Evolutionary conservation across 225 moss, liverwort and hornwort species (phyloP).

Genomic region (Rhytidiadelphus loreus): DNA sequence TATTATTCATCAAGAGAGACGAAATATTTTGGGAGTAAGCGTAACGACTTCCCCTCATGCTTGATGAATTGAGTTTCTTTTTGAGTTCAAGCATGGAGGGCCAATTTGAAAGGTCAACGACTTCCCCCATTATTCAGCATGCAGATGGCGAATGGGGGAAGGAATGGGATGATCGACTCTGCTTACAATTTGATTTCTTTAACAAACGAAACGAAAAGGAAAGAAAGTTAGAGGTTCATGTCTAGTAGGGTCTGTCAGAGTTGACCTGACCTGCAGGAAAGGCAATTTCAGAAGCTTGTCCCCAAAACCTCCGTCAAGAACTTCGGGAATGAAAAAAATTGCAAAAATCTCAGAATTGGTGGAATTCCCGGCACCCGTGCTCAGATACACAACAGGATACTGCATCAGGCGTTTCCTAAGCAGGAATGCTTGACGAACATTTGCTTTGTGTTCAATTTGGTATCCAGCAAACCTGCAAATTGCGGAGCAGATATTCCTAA

Average conservation of each 20-base stretch:
- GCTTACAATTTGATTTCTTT: not conserved
- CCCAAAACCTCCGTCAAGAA: not conserved
- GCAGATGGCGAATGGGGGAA: not conserved
- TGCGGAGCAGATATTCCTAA: not conserved
- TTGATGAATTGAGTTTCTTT: not conserved
- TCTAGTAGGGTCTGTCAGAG: not conserved
- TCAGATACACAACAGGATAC: not conserved
- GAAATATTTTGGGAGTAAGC: not conserved
- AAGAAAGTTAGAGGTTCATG: not conserved
- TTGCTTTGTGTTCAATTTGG: not conserved
- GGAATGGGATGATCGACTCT: not conserved
- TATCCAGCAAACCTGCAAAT: not conserved
- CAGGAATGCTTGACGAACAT: not conserved
- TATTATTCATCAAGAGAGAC: not conserved
- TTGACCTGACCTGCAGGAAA: not conserved
- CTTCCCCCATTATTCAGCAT: not conserved
- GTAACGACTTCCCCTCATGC: not conserved
- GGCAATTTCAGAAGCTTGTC: not conserved
- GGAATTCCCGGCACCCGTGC: not conserved
- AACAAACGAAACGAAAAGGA: not conserved
- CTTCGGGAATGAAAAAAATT: not conserved
- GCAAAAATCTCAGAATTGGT: not conserved
- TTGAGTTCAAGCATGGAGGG: not conserved
- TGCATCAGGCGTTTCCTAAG: not conserved
- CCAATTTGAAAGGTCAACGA: not conserved